These are phyloP conservation scores for Suhomyces sp. DNA, from an alignment of 805 yeast genomes.

Conservation along the genomic window DNA sequence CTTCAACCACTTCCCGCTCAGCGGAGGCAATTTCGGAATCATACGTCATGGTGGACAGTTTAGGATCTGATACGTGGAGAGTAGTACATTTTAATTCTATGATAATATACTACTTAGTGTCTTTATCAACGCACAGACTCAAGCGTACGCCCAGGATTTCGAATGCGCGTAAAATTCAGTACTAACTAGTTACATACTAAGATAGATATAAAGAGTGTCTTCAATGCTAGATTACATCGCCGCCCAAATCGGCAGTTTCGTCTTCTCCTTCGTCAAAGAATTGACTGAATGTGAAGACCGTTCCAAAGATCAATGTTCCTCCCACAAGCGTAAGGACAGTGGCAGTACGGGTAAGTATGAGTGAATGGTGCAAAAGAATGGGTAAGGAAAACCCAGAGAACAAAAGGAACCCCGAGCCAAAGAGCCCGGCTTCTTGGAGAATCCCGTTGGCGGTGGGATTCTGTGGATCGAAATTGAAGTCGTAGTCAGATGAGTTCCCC, in stretches of 20 bases:
- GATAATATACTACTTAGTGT: no score
- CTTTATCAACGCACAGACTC: no score
- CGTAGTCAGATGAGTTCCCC: slow-evolving; percentile 37
- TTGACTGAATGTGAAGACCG: slow-evolving; percentile 78
- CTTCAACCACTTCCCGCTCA: slow-evolving; percentile 37
- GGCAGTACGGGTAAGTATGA: slow-evolving; percentile 67
- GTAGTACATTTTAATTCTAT: no score
- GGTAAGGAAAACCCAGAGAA: slow-evolving; percentile 76
- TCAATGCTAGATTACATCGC: slow-evolving; percentile 25
- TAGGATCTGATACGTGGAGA: no score
- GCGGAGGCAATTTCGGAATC: slow-evolving; percentile 22
- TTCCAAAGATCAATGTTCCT: slow-evolving; percentile 78
- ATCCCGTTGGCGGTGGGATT: slow-evolving; percentile 25
- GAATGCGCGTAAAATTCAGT: no score
- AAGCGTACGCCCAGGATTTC: no score
- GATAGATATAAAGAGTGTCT: no score
- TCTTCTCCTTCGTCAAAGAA: slow-evolving; percentile 55
- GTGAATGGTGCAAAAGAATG: slow-evolving; percentile 70
- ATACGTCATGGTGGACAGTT: slow-evolving; percentile 1
- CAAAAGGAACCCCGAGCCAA: slow-evolving; percentile 72
- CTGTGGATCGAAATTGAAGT: slow-evolving; percentile 42
- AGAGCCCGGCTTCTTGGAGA: slow-evolving; percentile 77
- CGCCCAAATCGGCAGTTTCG: slow-evolving; percentile 23
- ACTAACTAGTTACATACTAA: no score
- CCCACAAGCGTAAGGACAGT: slow-evolving; percentile 76